Conservation (phyloP, 2,329 filamentous ascomycete genomes). For the Scedosporium boydii region DNA sequence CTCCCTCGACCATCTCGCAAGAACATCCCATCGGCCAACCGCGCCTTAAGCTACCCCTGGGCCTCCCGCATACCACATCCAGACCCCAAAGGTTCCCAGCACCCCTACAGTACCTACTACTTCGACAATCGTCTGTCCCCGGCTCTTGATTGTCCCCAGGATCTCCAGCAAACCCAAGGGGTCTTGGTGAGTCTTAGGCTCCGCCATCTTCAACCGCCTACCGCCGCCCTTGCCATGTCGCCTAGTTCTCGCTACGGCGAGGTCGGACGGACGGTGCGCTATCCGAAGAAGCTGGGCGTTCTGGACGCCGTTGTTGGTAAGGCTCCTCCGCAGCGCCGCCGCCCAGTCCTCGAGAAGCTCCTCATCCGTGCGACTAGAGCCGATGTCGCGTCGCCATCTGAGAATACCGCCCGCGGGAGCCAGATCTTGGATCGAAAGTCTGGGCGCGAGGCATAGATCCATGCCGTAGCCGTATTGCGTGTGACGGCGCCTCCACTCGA, state of each 20-base stretch:
- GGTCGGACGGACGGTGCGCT: neutral
- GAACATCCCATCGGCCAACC: neutral
- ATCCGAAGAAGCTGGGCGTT: neutral
- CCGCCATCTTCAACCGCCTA: neutral
- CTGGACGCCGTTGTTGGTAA: neutral
- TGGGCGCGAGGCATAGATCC: conserved; percentile 4
- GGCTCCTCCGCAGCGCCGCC: conserved; percentile 3
- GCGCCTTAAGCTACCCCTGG: neutral
- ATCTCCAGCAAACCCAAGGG: conserved; percentile 1
- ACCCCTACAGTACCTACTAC: conserved; percentile 2
- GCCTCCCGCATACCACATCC: conserved; percentile 2
- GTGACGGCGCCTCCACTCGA: conserved; percentile 46
- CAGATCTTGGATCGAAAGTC: neutral
- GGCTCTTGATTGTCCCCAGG: neutral
- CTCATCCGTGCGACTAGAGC: neutral
- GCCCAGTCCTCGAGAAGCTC: conserved; percentile 3
- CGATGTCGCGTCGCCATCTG: neutral
- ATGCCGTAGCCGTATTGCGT: conserved; percentile 4
- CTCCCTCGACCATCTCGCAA: neutral
- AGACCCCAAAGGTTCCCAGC: conserved; percentile 4
- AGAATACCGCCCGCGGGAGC: neutral
- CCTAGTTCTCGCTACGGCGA: neutral
- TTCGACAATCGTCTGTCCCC: conserved; percentile 1
- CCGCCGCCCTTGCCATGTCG: neutral
- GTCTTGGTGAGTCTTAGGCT: conserved; percentile 1